Evolutionary conservation across 768 basidiomycete genomes (phyloP).

Genomic region (Suillus americanus): DNA sequence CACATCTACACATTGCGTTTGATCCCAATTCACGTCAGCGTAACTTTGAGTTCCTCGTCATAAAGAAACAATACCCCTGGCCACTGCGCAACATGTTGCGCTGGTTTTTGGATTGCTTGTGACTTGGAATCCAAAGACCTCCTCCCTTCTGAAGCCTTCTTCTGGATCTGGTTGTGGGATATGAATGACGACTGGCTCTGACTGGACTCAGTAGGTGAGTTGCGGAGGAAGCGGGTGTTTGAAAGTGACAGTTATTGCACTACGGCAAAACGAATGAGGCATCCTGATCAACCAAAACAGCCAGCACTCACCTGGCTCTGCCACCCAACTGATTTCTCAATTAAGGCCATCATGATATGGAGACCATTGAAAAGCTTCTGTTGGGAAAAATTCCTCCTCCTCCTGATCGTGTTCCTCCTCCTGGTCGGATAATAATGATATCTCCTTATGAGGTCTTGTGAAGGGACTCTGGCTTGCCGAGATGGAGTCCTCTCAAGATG

Average conservation of each 20-base stretch:
- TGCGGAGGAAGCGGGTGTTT: constrained; percentile 74
- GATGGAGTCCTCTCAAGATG: constrained; percentile 45
- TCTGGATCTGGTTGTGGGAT: constrained; percentile 86
- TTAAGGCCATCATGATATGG: constrained; percentile 49
- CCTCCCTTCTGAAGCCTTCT: too few relatives aligned
- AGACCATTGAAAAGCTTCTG: constrained; percentile 52
- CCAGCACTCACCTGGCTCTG: constrained; percentile 57
- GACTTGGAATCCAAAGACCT: too few relatives aligned
- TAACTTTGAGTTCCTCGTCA: too few relatives aligned
- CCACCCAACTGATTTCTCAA: constrained; percentile 76
- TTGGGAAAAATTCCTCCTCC: constrained; percentile 65
- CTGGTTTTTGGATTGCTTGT: too few relatives aligned
- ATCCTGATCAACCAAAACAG: constrained; percentile 2
- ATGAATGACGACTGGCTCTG: constrained; percentile 82
- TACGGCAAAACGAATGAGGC: constrained; percentile 20
- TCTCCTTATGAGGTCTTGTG: constrained; percentile 67
- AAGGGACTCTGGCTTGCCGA: constrained; percentile 70
- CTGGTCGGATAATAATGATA: constrained; percentile 43
- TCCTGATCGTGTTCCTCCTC: constrained; percentile 57
- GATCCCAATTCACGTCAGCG: too few relatives aligned
- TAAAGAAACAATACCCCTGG: too few relatives aligned
- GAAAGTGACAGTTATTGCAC: constrained; percentile 64
- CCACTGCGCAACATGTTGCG: too few relatives aligned
- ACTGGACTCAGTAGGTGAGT: constrained; percentile 85
- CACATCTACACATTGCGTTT: too few relatives aligned